phyloP scores from a whole-genome alignment of 1,284 basidiomycete species.

The Sanguinoderma infundibulare region DNA sequence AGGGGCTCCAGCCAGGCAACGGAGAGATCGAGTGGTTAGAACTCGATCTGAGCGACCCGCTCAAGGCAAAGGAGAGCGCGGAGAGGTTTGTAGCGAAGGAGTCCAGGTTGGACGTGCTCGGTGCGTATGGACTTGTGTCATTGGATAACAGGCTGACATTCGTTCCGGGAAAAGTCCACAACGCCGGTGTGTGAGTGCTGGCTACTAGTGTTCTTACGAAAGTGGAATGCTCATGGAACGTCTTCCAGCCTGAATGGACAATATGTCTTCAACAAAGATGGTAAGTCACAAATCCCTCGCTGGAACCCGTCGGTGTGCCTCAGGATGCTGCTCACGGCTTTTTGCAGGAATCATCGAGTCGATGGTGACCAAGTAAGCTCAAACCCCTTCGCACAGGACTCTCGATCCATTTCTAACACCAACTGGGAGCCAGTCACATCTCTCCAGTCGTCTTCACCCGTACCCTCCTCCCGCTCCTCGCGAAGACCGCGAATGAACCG shows the following conservation, averaged over 20 bases:
- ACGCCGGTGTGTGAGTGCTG: constrained; percentile 50
- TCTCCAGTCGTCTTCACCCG: constrained; percentile 52
- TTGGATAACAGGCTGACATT: not conserved
- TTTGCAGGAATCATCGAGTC: constrained; percentile 37
- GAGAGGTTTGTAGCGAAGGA: constrained; percentile 51
- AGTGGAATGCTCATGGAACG: not conserved
- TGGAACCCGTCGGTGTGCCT: not conserved
- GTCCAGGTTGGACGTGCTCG: constrained; percentile 51
- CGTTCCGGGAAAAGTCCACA: constrained; percentile 44
- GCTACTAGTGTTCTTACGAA: not conserved
- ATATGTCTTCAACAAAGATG: constrained; percentile 18
- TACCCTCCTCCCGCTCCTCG: constrained; percentile 52
- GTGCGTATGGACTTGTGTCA: constrained; percentile 19
- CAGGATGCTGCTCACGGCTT: not conserved
- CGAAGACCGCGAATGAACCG: constrained; percentile 47
- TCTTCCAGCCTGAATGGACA: constrained; percentile 32
- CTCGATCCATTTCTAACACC: not conserved
- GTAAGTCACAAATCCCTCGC: not conserved
- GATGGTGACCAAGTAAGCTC: constrained; percentile 48
- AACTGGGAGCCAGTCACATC: constrained; percentile 45
- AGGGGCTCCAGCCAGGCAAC: constrained; percentile 36
- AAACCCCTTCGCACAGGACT: not conserved
- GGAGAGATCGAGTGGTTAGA: constrained; percentile 49
- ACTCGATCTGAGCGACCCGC: constrained; percentile 52
- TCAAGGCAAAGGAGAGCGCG: constrained; percentile 48